Base-by-base conservation (phyloP, 2,329 filamentous ascomycete genomes). In the Colletotrichum agaves region DNA sequence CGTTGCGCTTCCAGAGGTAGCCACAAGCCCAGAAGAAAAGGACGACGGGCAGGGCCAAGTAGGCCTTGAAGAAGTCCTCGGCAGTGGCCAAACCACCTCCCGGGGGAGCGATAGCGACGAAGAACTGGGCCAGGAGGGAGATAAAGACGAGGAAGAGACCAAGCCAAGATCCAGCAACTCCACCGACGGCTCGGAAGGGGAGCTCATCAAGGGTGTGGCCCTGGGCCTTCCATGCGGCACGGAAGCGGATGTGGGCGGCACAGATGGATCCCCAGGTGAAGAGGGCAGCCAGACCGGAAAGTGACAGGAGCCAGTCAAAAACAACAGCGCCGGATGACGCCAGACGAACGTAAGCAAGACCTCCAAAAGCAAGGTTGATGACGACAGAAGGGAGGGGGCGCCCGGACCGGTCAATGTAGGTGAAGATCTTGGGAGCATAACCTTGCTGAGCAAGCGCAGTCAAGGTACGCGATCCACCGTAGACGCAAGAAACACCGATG, bases 261-360 rank as follows among this genome's bases (percentile, higher is more conserved):
- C 88, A 90, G 72, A 91, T 90, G 50, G 85, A 88, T 21, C 83
- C 87, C 89, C 89, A 91, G 15, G 88, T 87, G 76, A 90, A 91
- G 49, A 91, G 82, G 23, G 87, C 84, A 12, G 85, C 85, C 2
- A 91, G 83, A 61, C 87, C 89, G 3, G 88, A 90, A 12, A 91
- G 80, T 5, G 89, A 86, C 27, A 88, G 83, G 2, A 91, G 84
- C 89, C 89, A 91, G 70, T 86, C 83, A 61, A 91, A 90, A 13
- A 90, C 84, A 0, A 79, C 76, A 5, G 78, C 74, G 46, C 87
- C 87, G 0, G 79, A 78, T 1, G 83, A 77, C 4, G 76, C 78
- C 1, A 83, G 74, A 67, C 80, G 82, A 37, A 87, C 72, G 61
- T 82, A 86, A 43, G 81, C 85, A 2, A 87, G 78, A 6, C 76